Percentiles rank a stretch among this genome's conserved stretches.
phyloP scores from a whole-genome alignment of 2,329 filamentous ascomycete genomes.

The Pezicula neosporulosa region DNA sequence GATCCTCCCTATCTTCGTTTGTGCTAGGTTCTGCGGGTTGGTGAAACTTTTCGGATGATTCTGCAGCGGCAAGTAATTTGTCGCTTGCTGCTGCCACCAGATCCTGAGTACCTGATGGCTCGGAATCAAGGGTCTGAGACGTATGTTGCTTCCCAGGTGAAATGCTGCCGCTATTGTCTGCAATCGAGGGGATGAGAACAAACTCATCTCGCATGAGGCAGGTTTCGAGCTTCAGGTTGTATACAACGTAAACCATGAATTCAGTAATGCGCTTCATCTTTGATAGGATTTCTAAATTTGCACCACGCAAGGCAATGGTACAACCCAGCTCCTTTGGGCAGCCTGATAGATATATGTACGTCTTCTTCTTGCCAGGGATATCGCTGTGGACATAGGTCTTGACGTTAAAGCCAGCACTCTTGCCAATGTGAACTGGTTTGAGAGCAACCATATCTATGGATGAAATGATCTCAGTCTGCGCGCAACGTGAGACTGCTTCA shows the following conservation, averaged over 20 bases:
- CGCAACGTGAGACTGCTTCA: slow-evolving; percentile 89
- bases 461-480: slow-evolving; percentile 87
- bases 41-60: slow-evolving; percentile 5
- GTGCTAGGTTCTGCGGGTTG: neutral
- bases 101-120: slow-evolving; percentile 8
- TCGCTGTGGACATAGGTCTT: slow-evolving; percentile 88
- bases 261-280: slow-evolving; percentile 92
- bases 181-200: slow-evolving; percentile 70
- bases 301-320: slow-evolving; percentile 87
- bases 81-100: slow-evolving; percentile 19
- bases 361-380: slow-evolving; percentile 76
- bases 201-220: slow-evolving; percentile 92
- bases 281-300: slow-evolving; percentile 64
- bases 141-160: slow-evolving; percentile 30
- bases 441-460: slow-evolving; percentile 89
- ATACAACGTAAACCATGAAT: slow-evolving; percentile 99
- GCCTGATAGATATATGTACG: slow-evolving; percentile 91
- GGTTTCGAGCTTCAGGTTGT: slow-evolving; percentile 94
- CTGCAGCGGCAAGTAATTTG: slow-evolving; percentile 19
- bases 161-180: slow-evolving; percentile 41
- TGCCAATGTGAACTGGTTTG: slow-evolving; percentile 70
- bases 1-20: slow-evolving; percentile 1
- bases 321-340: slow-evolving; percentile 88
- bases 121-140: slow-evolving; percentile 3
- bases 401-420: slow-evolving; percentile 85